Percentiles rank a stretch among this genome's conserved stretches.
phyloP scores from a whole-genome alignment of 2,329 filamentous ascomycete genomes.

The Xylaria sp. region DNA sequence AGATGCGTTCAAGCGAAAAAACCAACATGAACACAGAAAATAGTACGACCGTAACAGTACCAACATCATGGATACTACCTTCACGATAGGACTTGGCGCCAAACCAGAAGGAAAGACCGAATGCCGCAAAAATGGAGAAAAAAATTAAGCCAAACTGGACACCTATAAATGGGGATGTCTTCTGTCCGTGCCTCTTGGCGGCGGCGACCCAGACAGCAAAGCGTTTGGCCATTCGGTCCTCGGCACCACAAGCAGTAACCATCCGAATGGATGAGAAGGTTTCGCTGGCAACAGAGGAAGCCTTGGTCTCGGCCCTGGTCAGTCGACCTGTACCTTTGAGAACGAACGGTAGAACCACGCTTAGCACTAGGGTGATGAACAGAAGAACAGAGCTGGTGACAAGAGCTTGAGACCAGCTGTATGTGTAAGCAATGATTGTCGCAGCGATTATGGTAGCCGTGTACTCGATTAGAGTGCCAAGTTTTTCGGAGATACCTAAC shows the following conservation, averaged over 20 bases:
- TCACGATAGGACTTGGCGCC: conserved; percentile 64
- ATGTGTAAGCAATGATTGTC: conserved; percentile 66
- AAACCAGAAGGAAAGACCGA: conserved; percentile 72
- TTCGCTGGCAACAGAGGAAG: conserved; percentile 70
- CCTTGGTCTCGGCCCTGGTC: conserved; percentile 65
- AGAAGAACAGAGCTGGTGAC: conserved; percentile 67
- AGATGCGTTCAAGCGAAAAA: conserved; percentile 66
- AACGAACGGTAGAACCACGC: conserved; percentile 64
- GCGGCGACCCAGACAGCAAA: conserved; percentile 68
- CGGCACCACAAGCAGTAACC: conserved; percentile 71
- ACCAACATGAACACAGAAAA: conserved; percentile 70
- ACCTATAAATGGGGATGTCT: conserved; percentile 62
- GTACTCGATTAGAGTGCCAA: conserved; percentile 69
- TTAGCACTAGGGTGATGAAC: conserved; percentile 64
- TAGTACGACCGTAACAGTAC: conserved; percentile 66
- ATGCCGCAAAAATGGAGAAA: conserved; percentile 64
- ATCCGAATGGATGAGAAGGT: conserved; percentile 69
- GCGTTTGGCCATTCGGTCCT: conserved; percentile 62
- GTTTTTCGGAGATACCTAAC: conserved; percentile 72
- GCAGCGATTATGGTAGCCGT: conserved; percentile 63
- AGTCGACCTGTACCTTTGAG: conserved; percentile 62
- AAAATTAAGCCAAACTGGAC: conserved; percentile 66
- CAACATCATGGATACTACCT: conserved; percentile 59
- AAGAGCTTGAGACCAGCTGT: conserved; percentile 69
- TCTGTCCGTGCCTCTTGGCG: conserved; percentile 61